Evolutionary conservation across 768 basidiomycete genomes (phyloP), one percentile per base, ranked within the genome.

Genomic region (Rubroboletus pulcherrimus): DNA sequence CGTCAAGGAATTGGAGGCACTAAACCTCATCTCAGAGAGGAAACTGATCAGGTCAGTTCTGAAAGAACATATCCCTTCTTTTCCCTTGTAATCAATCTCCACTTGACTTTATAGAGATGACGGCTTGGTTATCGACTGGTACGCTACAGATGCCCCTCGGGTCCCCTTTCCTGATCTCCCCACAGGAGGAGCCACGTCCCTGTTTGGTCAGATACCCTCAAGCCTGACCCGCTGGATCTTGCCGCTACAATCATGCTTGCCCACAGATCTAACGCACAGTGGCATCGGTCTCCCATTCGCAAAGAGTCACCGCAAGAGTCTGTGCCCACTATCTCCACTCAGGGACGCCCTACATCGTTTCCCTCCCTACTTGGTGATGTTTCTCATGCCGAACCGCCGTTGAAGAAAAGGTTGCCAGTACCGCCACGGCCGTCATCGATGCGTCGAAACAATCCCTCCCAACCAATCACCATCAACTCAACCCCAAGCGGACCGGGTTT

Each of bases 101-200:
- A 31, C 17, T 51, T 9, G 34, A 35, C 41, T 35, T 2, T 21
- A 21, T 6, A 69, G 70, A 46, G 70, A 68, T 19, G 71, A 71
- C n/a, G 70, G 68, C 21, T 49, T 71, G 48, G 51, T 61, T 29
- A 57, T 71, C 29, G 71, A 71, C 50, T 71, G 70, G 70, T 73
- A 38, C 37, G 55, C n/a, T 26, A 34, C 8, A 30, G 2, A 29
- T 31, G 4, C 35, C 15, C 46, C 42, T 38, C 14, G 5, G 17
- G 0, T 5, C n/a, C 17, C 17, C 5, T 31, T 34, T 53, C 29
- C 39, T 57, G 52, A 63, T 26, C 17, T 15, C 21, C 30, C 31
- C 11, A 15, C 51, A 73, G 72, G 70, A 66, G 24, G 45, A 72
- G 70, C 37, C 30, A 56, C 7, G 59, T 69, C 12, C 63, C 72